A percentile compares a stretch with the other conserved stretches of the same genome.
Evolutionary conservation across 2,329 filamentous ascomycete genomes (phyloP).

Genomic region (Dactylellina cionopaga): DNA sequence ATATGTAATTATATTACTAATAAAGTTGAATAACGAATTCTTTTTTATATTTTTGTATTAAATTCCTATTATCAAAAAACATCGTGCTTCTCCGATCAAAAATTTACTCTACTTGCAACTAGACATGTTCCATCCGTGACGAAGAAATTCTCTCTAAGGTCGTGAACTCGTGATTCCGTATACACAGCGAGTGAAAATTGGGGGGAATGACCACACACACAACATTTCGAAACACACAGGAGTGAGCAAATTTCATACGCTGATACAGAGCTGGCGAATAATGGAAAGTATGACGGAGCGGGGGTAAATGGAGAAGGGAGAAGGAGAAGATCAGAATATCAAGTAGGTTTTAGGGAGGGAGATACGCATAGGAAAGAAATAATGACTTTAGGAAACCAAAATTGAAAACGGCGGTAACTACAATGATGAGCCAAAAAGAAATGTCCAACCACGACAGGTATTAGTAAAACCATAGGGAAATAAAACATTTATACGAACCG

Average conservation of each 20-base stretch:
- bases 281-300: background rate
- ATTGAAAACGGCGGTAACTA: background rate
- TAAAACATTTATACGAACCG: constrained; percentile 28
- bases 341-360: too few species aligned
- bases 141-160: background rate
- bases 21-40: too few species aligned
- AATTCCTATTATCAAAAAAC: too few species aligned
- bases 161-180: constrained; percentile 10
- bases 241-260: background rate
- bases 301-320: background rate
- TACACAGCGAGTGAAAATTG: background rate
- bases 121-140: background rate
- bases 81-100: too few species aligned
- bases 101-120: too few species aligned
- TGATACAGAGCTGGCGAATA: background rate
- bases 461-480: constrained; percentile 15
- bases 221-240: background rate
- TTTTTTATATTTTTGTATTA: too few species aligned
- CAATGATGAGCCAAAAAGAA: constrained; percentile 7
- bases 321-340: too few species aligned
- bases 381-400: background rate
- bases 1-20: too few species aligned
- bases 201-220: background rate
- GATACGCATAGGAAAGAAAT: too few species aligned
- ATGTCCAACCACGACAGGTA: constrained; percentile 22